A percentile compares a stretch with the other conserved stretches of the same genome.
Evolutionary conservation across 345 rosid genomes (phyloP).

Genomic region (Sonneratia caseolaris): DNA sequence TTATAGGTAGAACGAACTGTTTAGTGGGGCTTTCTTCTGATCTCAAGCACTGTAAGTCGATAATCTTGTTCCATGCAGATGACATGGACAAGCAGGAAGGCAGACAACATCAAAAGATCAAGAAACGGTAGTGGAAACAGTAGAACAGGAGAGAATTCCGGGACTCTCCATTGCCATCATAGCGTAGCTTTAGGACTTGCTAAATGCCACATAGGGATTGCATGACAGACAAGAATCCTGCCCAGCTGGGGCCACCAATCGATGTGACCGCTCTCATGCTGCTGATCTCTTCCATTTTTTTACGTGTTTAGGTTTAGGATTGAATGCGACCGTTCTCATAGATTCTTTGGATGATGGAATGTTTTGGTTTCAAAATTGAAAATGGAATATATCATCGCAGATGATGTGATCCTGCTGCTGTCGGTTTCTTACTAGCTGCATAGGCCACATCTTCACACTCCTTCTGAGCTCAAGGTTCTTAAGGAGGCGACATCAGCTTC

Average conservation of each 20-base stretch:
- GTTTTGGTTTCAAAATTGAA: not conserved
- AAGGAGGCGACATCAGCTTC: too few relatives aligned
- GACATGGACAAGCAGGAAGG: not conserved
- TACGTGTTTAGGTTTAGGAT: not conserved
- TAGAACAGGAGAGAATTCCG: not conserved
- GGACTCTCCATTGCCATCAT: not conserved
- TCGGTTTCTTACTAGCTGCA: too few relatives aligned
- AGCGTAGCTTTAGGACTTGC: not conserved
- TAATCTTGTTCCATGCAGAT: not conserved
- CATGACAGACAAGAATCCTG: not conserved
- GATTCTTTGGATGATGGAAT: conserved; percentile 2
- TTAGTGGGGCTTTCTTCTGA: not conserved
- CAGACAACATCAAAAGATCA: not conserved
- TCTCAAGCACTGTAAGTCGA: not conserved
- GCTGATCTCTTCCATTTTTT: not conserved
- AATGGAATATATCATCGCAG: too few relatives aligned
- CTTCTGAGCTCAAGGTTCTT: too few relatives aligned
- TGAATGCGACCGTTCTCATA: not conserved
- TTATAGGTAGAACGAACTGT: not conserved
- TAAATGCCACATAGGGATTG: not conserved
- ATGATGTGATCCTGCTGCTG: not conserved
- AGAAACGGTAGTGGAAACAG: not conserved
- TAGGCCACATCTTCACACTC: too few relatives aligned
- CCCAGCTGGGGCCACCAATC: conserved; percentile 5
- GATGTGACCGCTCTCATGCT: not conserved